A percentile compares a stretch with the other conserved stretches of the same genome.
Evolutionary conservation across 148 eudicot species (phyloP).

Genomic region (Cornus kousa): DNA sequence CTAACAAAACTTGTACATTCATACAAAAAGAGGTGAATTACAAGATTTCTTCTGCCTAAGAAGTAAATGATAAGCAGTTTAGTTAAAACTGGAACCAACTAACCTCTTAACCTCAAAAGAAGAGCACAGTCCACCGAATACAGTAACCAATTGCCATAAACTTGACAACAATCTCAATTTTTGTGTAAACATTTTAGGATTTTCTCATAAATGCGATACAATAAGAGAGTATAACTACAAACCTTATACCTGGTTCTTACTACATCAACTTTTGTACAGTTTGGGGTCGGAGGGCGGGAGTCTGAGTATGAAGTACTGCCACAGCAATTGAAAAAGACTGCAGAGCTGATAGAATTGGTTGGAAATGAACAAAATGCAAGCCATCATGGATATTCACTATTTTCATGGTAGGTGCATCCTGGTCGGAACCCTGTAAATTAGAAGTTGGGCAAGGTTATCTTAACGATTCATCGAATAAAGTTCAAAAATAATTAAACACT

Average conservation of each 20-base stretch:
- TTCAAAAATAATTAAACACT: background rate
- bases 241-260: slow-evolving; percentile 11
- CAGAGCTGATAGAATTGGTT: slow-evolving; percentile 54
- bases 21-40: slow-evolving; percentile 10
- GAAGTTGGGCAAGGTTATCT: background rate
- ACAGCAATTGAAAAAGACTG: slow-evolving; percentile 75
- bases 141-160: background rate
- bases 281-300: slow-evolving; percentile 42
- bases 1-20: background rate
- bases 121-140: background rate
- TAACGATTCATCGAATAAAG: background rate
- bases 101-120: slow-evolving; percentile 4
- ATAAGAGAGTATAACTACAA: slow-evolving; percentile 11
- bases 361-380: slow-evolving; percentile 55
- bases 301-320: slow-evolving; percentile 59
- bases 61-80: background rate
- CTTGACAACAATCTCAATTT: slow-evolving; percentile 3
- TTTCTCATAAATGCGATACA: background rate
- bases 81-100: background rate
- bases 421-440: slow-evolving; percentile 52
- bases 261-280: slow-evolving; percentile 40
- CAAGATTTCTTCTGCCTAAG: slow-evolving; percentile 4
- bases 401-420: slow-evolving; percentile 46
- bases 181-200: background rate
- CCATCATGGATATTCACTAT: slow-evolving; percentile 62